Evolutionary conservation across 1,284 basidiomycete species (phyloP).

Genomic region (Flammula alnicola): DNA sequence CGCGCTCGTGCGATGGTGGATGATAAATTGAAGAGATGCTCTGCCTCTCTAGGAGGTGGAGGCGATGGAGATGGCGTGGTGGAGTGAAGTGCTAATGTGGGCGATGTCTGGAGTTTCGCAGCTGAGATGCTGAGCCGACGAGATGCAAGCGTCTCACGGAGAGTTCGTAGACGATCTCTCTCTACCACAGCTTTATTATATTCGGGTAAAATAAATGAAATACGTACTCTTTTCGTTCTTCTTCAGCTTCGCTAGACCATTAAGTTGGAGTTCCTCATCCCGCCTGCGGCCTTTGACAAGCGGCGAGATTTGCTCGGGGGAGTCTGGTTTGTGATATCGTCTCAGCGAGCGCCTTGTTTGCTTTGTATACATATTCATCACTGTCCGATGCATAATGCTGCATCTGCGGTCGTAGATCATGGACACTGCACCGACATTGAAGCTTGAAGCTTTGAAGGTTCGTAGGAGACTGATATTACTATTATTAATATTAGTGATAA

Average conservation of each 20-base stretch:
- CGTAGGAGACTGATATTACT: too few relatives aligned
- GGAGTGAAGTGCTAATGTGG: conserved; percentile 25
- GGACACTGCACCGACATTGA: conserved; percentile 50
- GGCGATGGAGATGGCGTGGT: conserved; percentile 23
- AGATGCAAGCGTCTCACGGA: conserved; percentile 61
- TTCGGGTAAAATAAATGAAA: background rate
- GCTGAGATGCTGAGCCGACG: conserved; percentile 65
- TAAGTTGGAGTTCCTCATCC: conserved; percentile 61
- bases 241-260: conserved; percentile 54
- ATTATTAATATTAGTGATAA: too few relatives aligned
- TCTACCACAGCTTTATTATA: conserved; percentile 40
- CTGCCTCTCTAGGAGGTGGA: conserved; percentile 43
- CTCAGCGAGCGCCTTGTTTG: conserved; percentile 50
- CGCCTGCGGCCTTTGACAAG: conserved; percentile 52
- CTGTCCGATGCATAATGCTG: conserved; percentile 62
- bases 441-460: too few relatives aligned
- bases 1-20: conserved; percentile 65
- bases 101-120: conserved; percentile 48
- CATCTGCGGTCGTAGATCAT: conserved; percentile 63
- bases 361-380: conserved; percentile 63
- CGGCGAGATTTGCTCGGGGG: conserved; percentile 54
- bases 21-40: conserved; percentile 52
- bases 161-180: conserved; percentile 56
- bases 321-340: conserved; percentile 50
- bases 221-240: conserved; percentile 71